Base-by-base conservation (phyloP, 108 stramenopile genomes). In the Cyclotella baltica region DNA sequence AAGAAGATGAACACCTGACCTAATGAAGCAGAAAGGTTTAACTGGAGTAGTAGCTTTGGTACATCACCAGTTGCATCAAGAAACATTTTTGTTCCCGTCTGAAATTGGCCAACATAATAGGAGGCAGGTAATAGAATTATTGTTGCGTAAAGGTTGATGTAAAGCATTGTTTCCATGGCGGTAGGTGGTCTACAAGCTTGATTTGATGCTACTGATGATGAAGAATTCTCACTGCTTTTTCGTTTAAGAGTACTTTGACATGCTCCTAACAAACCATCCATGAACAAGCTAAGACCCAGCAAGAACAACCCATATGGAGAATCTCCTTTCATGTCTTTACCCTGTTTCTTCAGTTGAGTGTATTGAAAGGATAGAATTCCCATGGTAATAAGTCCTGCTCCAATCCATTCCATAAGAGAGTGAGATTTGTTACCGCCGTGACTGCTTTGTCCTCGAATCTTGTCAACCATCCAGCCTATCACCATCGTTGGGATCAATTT, bases 1-100 rank as follows among this genome's bases (percentile, higher is more conserved):
- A 95, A 83, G 78, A 97, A 98, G 70, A 98, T 95, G 83, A 98
- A 98, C n/a, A 97, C 92, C 72, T 98, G 98, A 9, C 98, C 98
- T 6, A 88, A 25, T 0, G 94, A 92, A 4, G 93, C 92, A 1
- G 91, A 80, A 25, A 81, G 62, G 69, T 91, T 96, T 47, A 93
- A 67, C 23, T 88, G 80, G 25, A 76, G 23, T 28, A 75, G 47
- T 4, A 89, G 38, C 10, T 72, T 69, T 43, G 73, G 35, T 19
- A 81, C 81, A 65, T 70, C 27, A 11, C 51, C 72, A 65, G 77
- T 74, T 5, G 81, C 2, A 3, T 35, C 48, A 22, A 88, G 66
- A 70, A 89, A 75, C 29, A 92, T 48, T 63, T 85, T 69, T 37
- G 80, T 73, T 70, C 85, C 93, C 58, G 83, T 69, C 70, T 90